These are phyloP conservation scores for Hypoxylon sp. DNA, from an alignment of 2,329 filamentous ascomycete species.

Conservation along the genomic window DNA sequence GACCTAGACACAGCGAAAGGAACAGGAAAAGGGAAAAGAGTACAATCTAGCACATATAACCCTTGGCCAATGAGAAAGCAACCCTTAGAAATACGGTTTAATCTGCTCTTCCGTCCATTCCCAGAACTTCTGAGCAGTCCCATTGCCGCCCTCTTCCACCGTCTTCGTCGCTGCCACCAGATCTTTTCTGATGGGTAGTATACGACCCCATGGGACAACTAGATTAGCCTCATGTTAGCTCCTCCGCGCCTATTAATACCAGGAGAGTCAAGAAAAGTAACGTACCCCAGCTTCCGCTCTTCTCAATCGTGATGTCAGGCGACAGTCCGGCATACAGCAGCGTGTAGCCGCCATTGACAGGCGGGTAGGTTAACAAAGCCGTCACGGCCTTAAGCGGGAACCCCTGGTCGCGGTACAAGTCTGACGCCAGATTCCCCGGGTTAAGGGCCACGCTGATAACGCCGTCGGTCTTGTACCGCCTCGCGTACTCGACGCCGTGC, in stretches of 20 bases:
- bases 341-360: slow-evolving; percentile 54
- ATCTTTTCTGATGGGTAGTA: slow-evolving; percentile 50
- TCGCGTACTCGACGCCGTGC: slow-evolving; percentile 44
- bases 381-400: slow-evolving; percentile 25
- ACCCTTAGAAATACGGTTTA: slow-evolving; percentile 43
- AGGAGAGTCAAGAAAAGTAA: slow-evolving; percentile 3
- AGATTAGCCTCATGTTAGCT: slow-evolving; percentile 10
- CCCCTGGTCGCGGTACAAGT: slow-evolving; percentile 40
- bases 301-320: slow-evolving; percentile 51
- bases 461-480: slow-evolving; percentile 41
- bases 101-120: slow-evolving; percentile 58
- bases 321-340: slow-evolving; percentile 56
- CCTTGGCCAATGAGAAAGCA: neutral
- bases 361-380: slow-evolving; percentile 29
- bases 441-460: slow-evolving; percentile 45
- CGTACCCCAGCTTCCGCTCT: slow-evolving; percentile 47
- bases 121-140: slow-evolving; percentile 56
- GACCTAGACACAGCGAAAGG: no score
- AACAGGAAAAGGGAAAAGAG: neutral
- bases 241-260: neutral
- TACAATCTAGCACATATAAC: neutral
- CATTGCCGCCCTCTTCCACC: slow-evolving; percentile 53
- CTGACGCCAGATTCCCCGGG: slow-evolving; percentile 47
- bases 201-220: slow-evolving; percentile 62
- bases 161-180: slow-evolving; percentile 48